Percentiles rank a stretch among this genome's conserved stretches.
These are phyloP conservation scores for Agapanthus africanus DNA, from an alignment of 106 monocot genomes.

Conservation along the genomic window DNA sequence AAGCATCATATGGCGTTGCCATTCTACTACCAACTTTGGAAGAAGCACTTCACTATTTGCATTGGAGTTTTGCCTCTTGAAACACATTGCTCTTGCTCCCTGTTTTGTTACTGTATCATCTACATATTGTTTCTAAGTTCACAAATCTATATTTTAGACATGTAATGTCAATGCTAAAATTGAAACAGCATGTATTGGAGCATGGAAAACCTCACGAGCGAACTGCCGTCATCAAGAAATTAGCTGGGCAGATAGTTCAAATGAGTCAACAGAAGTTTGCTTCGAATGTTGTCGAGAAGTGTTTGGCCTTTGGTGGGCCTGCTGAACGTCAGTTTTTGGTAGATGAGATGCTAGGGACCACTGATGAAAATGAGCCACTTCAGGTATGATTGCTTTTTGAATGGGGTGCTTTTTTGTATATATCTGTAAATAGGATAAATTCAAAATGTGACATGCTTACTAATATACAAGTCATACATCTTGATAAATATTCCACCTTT, in stretches of 20 bases:
- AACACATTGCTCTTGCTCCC: too few species aligned
- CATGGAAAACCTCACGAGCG: constrained; percentile 59
- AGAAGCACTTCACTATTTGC: too few species aligned
- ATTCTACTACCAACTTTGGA: too few species aligned
- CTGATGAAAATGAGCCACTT: constrained; percentile 58
- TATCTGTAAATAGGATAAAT: too few species aligned
- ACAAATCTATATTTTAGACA: not conserved
- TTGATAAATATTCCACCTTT: too few species aligned
- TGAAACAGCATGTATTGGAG: constrained; percentile 52
- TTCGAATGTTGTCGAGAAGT: constrained; percentile 68
- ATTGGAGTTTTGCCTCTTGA: too few species aligned
- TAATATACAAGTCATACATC: too few species aligned
- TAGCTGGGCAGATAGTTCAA: constrained; percentile 54
- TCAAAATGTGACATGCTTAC: too few species aligned
- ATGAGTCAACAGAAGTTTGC: constrained; percentile 74
- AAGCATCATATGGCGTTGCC: too few species aligned
- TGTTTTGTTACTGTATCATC: too few species aligned
- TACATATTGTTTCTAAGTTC: not conserved
- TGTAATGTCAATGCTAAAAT: not conserved
- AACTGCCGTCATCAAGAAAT: constrained; percentile 38
- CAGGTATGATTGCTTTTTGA: constrained; percentile 27
- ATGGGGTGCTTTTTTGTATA: not conserved
- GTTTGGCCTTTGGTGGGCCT: constrained; percentile 43
- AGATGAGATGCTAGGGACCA: constrained; percentile 52
- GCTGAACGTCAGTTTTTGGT: constrained; percentile 47